Evolutionary conservation across 371 early-diverging fungal genomes (phyloP).

Genomic region (Apophysomyces ossiformis): DNA sequence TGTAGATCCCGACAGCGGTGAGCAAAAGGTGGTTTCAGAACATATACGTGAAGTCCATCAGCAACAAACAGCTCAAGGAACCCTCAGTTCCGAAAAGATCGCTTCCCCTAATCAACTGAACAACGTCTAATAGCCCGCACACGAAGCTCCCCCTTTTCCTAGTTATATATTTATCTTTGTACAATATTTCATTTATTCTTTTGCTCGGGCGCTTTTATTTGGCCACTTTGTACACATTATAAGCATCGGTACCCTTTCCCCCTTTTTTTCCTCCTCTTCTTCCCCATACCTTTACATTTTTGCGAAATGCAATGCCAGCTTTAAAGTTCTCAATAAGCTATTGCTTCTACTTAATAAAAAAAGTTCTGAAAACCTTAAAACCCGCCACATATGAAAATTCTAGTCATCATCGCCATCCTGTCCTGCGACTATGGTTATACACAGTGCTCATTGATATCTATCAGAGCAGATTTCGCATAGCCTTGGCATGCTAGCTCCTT

Average conservation of each 20-base stretch:
- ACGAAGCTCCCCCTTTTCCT: not conserved
- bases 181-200: slow-evolving; percentile 9
- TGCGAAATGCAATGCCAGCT: not conserved
- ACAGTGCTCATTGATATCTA: slow-evolving; percentile 14
- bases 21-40: slow-evolving; percentile 43
- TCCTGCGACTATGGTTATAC: not conserved
- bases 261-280: not conserved
- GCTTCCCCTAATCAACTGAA: slow-evolving; percentile 18
- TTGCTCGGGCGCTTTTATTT: not conserved
- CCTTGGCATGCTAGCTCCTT: slow-evolving; percentile 40
- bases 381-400: not conserved
- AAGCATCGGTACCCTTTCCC: slow-evolving; percentile 4
- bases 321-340: not conserved
- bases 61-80: slow-evolving; percentile 19
- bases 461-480: slow-evolving; percentile 29
- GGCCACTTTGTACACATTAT: not conserved
- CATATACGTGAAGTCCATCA: slow-evolving; percentile 35
- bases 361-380: not conserved
- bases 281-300: not conserved
- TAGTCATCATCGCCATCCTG: not conserved
- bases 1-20: slow-evolving; percentile 41
- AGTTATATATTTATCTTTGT: not conserved
- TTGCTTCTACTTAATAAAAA: not conserved
- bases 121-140: slow-evolving; percentile 16
- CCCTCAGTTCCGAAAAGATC: slow-evolving; percentile 14